Evolutionary conservation across 257 asterid genomes (phyloP).

Genomic region (Ballota nigra): DNA sequence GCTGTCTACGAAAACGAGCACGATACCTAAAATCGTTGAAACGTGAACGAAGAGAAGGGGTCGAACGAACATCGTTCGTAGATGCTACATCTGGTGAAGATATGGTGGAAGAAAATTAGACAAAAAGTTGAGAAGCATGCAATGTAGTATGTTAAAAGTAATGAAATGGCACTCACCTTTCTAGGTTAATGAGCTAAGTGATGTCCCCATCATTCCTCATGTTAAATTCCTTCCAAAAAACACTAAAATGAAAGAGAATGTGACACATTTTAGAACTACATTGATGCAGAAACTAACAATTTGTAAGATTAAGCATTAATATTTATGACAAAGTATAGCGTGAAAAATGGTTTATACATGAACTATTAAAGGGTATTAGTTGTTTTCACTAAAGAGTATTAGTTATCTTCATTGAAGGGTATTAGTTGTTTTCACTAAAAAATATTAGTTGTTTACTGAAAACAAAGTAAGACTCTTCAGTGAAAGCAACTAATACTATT

Average conservation of each 20-base stretch:
- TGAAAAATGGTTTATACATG: too few species aligned
- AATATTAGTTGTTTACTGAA: too few species aligned
- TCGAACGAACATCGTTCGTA: conserved; percentile 24
- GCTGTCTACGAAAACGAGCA: background rate
- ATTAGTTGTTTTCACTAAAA: too few species aligned
- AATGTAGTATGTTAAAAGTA: conserved; percentile 41
- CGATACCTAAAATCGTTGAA: conserved; percentile 17
- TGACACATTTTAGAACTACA: conserved; percentile 19
- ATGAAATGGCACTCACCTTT: conserved; percentile 49
- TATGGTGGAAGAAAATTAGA: conserved; percentile 32
- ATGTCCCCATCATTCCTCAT: conserved; percentile 55
- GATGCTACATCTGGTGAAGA: conserved; percentile 65
- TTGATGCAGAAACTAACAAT: background rate
- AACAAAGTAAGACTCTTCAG: too few species aligned
- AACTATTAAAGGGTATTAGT: too few species aligned
- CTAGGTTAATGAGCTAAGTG: conserved; percentile 49
- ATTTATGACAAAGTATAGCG: too few species aligned
- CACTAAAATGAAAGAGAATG: conserved; percentile 18
- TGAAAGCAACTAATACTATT: too few species aligned
- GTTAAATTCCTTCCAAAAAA: conserved; percentile 43
- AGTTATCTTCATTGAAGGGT: too few species aligned
- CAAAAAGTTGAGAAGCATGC: conserved; percentile 31
- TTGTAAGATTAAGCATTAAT: background rate
- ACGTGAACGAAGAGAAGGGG: conserved; percentile 27
- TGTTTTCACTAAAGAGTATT: too few species aligned